Percentiles rank a stretch among this genome's conserved stretches.
Evolutionary conservation across 768 basidiomycete genomes (phyloP).

Genomic region (Leccinum fibrillosum): DNA sequence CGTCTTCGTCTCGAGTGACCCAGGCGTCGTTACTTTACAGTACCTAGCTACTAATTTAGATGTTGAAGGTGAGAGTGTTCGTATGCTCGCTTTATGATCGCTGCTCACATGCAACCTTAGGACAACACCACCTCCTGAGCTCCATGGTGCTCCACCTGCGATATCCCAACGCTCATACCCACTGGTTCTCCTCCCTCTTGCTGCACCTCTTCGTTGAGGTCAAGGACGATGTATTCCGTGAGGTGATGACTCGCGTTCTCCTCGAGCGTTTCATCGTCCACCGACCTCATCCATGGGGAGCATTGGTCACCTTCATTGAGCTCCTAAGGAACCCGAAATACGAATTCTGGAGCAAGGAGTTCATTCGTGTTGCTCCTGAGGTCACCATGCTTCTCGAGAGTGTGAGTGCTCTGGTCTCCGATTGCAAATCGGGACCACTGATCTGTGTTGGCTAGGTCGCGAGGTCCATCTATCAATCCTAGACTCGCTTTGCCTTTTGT

Average conservation of each 20-base stretch:
- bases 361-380: slow-evolving; percentile 81
- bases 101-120: slow-evolving; percentile 38
- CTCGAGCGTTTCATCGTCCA: slow-evolving; percentile 92
- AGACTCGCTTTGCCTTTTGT: slow-evolving; percentile 60
- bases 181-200: slow-evolving; percentile 93
- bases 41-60: slow-evolving; percentile 83
- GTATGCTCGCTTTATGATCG: background rate
- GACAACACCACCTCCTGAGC: slow-evolving; percentile 91
- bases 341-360: slow-evolving; percentile 88
- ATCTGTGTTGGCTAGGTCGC: slow-evolving; percentile 50
- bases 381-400: slow-evolving; percentile 82
- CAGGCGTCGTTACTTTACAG: slow-evolving; percentile 80
- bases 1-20: slow-evolving; percentile 77
- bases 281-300: slow-evolving; percentile 96
- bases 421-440: background rate
- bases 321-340: slow-evolving; percentile 87
- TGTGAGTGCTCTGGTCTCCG: slow-evolving; percentile 43
- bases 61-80: slow-evolving; percentile 69
- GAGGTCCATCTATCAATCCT: slow-evolving; percentile 72
- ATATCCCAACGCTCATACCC: slow-evolving; percentile 97
- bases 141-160: slow-evolving; percentile 94
- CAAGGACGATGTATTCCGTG: slow-evolving; percentile 71
- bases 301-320: slow-evolving; percentile 91
- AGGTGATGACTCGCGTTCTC: slow-evolving; percentile 84
- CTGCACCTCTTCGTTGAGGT: slow-evolving; percentile 84